A percentile compares a stretch with the other conserved stretches of the same genome.
Evolutionary conservation across 2,329 filamentous ascomycete genomes (phyloP).

Genomic region (Cordyceps farinosa): DNA sequence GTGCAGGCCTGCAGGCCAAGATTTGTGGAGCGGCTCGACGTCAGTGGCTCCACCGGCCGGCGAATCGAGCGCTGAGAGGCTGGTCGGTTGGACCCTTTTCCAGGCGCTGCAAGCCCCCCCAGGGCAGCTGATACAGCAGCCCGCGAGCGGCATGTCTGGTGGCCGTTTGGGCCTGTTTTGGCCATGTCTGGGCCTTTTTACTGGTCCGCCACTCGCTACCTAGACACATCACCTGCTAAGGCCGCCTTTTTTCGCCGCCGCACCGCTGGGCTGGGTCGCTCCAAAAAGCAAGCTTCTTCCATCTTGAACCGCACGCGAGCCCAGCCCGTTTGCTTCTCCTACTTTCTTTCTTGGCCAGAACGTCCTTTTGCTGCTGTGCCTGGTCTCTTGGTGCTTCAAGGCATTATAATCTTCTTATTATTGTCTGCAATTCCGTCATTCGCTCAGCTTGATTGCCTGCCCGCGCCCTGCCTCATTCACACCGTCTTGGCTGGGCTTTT

Average conservation of each 20-base stretch:
- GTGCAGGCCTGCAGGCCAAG: neutral
- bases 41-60: neutral
- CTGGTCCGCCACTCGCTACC: neutral
- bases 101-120: neutral
- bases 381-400: neutral
- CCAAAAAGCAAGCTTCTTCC: slow-evolving; percentile 4
- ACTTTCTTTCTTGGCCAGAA: neutral
- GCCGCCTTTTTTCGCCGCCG: neutral
- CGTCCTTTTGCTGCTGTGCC: neutral
- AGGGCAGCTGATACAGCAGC: neutral
- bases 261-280: neutral
- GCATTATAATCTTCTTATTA: neutral
- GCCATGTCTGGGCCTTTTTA: neutral
- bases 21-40: neutral
- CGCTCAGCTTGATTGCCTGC: neutral
- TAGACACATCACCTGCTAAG: neutral
- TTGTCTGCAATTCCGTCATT: neutral
- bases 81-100: neutral
- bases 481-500: neutral
- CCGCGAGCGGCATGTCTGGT: neutral
- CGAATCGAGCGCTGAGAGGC: neutral
- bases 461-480: neutral
- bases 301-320: neutral
- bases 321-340: neutral
- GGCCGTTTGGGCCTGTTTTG: neutral